Percentiles rank a stretch among this genome's conserved stretches.
These are phyloP conservation scores for Avena sativa DNA, from an alignment of 176 grass and related monocot species.

Conservation along the genomic window DNA sequence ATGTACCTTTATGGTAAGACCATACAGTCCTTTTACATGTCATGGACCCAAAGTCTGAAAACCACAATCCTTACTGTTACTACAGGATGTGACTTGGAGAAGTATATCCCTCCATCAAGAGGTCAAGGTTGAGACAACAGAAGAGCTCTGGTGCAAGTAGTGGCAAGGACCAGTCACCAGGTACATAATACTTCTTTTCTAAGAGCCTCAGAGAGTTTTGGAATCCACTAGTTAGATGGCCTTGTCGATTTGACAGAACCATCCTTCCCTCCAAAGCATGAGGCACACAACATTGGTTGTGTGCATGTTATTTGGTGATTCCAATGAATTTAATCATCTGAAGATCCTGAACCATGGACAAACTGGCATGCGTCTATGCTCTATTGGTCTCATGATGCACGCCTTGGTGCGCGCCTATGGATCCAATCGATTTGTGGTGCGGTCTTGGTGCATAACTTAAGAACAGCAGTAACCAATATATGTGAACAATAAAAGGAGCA, in stretches of 20 bases:
- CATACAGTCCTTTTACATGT: conserved; percentile 39
- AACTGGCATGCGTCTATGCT: background rate
- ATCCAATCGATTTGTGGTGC: too few species aligned
- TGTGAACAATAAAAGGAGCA: too few species aligned
- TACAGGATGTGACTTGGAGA: background rate
- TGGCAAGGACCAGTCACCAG: background rate
- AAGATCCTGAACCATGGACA: conserved; percentile 27
- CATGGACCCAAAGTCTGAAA: conserved; percentile 23
- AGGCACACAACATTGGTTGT: background rate
- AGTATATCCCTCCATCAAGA: conserved; percentile 3
- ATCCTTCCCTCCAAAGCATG: conserved; percentile 34
- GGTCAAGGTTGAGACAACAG: conserved; percentile 27
- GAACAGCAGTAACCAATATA: too few species aligned
- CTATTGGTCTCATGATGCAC: too few species aligned
- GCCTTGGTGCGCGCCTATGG: too few species aligned
- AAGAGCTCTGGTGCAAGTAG: background rate
- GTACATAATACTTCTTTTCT: conserved; percentile 24
- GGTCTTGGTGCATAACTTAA: too few species aligned
- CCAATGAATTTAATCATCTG: conserved; percentile 3
- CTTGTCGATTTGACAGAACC: conserved; percentile 18
- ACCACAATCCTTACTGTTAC: background rate
- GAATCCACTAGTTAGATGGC: conserved; percentile 8
- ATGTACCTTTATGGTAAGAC: conserved; percentile 33
- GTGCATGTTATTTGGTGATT: background rate
- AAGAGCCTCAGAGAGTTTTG: background rate